phyloP scores from a whole-genome alignment of 768 basidiomycete genomes.

The Phaeolepiota aurea region DNA sequence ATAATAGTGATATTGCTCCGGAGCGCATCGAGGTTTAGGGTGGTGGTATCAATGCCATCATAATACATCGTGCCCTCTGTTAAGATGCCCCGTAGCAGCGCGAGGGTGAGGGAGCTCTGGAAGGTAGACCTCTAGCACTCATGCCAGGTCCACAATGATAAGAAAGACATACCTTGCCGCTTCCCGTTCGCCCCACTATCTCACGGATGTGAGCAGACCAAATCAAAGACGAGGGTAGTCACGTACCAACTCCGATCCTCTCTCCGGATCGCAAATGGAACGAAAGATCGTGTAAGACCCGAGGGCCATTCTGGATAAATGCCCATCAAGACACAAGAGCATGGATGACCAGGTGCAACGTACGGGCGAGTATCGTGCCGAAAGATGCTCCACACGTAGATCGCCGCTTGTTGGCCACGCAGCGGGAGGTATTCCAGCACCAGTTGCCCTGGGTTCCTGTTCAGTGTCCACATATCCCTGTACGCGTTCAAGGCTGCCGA shows the following conservation, averaged over 20 bases:
- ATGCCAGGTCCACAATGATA: neutral
- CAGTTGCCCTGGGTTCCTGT: slow-evolving; percentile 33
- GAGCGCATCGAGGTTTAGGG: slow-evolving; percentile 43
- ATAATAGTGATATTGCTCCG: slow-evolving; percentile 50
- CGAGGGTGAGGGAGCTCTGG: slow-evolving; percentile 40
- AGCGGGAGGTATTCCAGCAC: slow-evolving; percentile 41
- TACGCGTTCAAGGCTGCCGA: slow-evolving; percentile 49
- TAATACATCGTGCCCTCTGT: slow-evolving; percentile 43
- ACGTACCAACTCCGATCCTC: slow-evolving; percentile 40
- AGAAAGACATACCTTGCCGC: slow-evolving; percentile 21
- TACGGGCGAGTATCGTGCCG: slow-evolving; percentile 40
- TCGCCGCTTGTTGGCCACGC: slow-evolving; percentile 54
- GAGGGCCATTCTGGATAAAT: slow-evolving; percentile 22
- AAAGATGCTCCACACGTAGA: slow-evolving; percentile 40
- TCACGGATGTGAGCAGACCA: neutral
- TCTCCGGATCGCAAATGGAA: slow-evolving; percentile 44
- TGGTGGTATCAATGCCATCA: slow-evolving; percentile 36
- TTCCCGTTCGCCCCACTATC: slow-evolving; percentile 29
- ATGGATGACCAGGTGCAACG: no score
- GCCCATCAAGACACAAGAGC: neutral
- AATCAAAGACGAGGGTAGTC: neutral
- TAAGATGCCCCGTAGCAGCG: slow-evolving; percentile 44
- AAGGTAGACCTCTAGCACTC: neutral
- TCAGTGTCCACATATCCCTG: slow-evolving; percentile 50
- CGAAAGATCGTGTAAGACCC: slow-evolving; percentile 39